phyloP scores from a whole-genome alignment of 441 rosid genomes.

The Corymbia citriodora region DNA sequence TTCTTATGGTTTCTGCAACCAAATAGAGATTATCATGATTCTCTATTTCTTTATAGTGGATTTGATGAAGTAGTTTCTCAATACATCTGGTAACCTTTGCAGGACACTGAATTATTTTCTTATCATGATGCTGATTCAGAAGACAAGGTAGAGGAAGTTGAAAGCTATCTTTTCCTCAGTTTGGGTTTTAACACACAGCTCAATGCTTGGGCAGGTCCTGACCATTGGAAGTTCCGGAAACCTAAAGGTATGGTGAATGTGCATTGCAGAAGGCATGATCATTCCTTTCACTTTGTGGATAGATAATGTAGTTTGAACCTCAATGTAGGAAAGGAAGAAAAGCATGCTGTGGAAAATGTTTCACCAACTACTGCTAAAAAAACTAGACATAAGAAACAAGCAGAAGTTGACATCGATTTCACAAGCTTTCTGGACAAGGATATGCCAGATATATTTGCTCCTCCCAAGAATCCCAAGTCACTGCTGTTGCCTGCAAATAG shows the following conservation, averaged over 20 bases:
- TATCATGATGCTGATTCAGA: conserved; percentile 33
- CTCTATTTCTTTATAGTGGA: neutral
- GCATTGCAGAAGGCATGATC: neutral
- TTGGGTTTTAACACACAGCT: conserved; percentile 65
- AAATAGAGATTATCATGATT: neutral
- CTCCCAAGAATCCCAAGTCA: conserved; percentile 77
- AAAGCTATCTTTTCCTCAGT: conserved; percentile 46
- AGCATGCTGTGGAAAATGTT: conserved; percentile 35
- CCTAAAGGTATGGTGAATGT: conserved; percentile 41
- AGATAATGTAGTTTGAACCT: neutral
- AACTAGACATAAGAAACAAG: conserved; percentile 53
- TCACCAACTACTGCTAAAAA: conserved; percentile 41
- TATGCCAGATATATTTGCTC: conserved; percentile 52
- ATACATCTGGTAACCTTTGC: conserved; percentile 13
- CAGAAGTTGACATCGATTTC: conserved; percentile 67
- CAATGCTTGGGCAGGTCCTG: conserved; percentile 99
- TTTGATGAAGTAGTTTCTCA: neutral
- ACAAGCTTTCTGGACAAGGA: conserved; percentile 63
- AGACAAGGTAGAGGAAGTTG: conserved; percentile 51
- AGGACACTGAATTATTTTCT: conserved; percentile 47
- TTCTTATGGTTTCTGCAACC: neutral
- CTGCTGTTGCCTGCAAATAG: conserved; percentile 67
- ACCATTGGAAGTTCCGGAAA: conserved; percentile 86
- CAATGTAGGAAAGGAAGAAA: conserved; percentile 37
- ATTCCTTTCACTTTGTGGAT: conserved; percentile 7